These are phyloP conservation scores for Podaxis sp. DNA, from an alignment of 768 basidiomycete genomes.

Conservation along the genomic window DNA sequence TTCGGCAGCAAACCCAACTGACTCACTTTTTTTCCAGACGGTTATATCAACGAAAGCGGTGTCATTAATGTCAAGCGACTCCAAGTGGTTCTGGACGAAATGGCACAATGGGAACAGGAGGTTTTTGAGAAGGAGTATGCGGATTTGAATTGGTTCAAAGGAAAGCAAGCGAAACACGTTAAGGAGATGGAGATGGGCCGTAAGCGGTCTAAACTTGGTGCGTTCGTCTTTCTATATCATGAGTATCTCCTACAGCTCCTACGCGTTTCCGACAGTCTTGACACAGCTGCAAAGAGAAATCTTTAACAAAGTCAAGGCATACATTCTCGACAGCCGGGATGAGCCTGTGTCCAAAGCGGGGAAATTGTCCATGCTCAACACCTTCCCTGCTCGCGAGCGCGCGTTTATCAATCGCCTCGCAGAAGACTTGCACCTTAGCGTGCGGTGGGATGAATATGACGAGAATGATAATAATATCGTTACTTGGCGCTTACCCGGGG, in stretches of 20 bases:
- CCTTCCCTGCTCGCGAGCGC: slow-evolving; percentile 75
- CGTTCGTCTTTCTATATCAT: slow-evolving; percentile 16
- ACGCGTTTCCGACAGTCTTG: slow-evolving; percentile 42
- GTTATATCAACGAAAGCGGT: slow-evolving; percentile 91
- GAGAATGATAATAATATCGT: slow-evolving; percentile 76
- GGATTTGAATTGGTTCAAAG: slow-evolving; percentile 91
- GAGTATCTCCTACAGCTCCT: slow-evolving; percentile 15
- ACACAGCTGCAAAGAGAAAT: slow-evolving; percentile 72
- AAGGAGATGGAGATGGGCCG: slow-evolving; percentile 60
- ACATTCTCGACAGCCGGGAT: slow-evolving; percentile 50
- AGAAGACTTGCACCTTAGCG: slow-evolving; percentile 66
- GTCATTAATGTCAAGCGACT: slow-evolving; percentile 74
- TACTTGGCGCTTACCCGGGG: slow-evolving; percentile 58
- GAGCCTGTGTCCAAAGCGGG: slow-evolving; percentile 31
- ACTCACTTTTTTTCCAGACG: slow-evolving; percentile 44
- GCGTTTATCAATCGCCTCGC: slow-evolving; percentile 75
- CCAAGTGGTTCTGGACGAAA: slow-evolving; percentile 84
- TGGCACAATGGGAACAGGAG: slow-evolving; percentile 84
- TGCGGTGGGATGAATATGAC: slow-evolving; percentile 95
- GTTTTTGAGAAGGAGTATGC: slow-evolving; percentile 89
- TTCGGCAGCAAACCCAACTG: background rate
- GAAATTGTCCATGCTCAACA: slow-evolving; percentile 67
- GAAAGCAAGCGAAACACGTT: slow-evolving; percentile 77
- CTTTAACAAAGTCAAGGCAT: slow-evolving; percentile 73
- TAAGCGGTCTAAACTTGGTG: slow-evolving; percentile 63